Evolutionary conservation across 2,329 filamentous ascomycete species (phyloP).

Genomic region (Lasiodiplodia gonubiensis): DNA sequence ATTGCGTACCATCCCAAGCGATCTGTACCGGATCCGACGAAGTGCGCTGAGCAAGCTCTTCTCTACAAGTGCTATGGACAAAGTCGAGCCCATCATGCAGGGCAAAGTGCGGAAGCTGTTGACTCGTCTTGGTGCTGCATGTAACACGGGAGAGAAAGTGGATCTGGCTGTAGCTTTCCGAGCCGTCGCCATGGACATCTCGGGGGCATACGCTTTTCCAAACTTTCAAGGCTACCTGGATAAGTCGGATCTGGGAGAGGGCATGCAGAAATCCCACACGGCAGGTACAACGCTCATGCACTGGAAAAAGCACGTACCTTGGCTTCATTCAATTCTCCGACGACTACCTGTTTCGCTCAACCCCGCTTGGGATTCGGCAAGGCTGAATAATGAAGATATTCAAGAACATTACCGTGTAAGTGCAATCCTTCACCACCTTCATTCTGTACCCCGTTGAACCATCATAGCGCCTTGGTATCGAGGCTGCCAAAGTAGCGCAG

Average conservation of each 20-base stretch:
- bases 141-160: background rate
- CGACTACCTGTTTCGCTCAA: background rate
- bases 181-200: constrained; percentile 1
- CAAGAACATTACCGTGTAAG: background rate
- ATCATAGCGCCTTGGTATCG: background rate
- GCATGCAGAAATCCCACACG: background rate
- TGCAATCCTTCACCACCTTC: background rate
- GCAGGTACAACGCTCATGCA: background rate
- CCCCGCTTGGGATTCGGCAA: background rate
- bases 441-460: too few relatives aligned
- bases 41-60: constrained; percentile 30
- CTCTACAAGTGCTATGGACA: constrained; percentile 23
- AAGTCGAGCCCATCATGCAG: constrained; percentile 28
- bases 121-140: constrained; percentile 16
- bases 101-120: constrained; percentile 27
- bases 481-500: background rate
- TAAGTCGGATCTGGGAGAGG: constrained; percentile 1
- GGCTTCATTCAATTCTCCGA: background rate
- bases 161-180: background rate
- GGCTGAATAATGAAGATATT: background rate
- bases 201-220: background rate
- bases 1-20: constrained; percentile 7
- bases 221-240: background rate
- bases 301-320: background rate
- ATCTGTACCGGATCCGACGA: constrained; percentile 34